Evolutionary conservation across 1,284 basidiomycete genomes (phyloP), one percentile per base, ranked within the genome.

Genomic region (Neotropicomus parvogracilis): DNA sequence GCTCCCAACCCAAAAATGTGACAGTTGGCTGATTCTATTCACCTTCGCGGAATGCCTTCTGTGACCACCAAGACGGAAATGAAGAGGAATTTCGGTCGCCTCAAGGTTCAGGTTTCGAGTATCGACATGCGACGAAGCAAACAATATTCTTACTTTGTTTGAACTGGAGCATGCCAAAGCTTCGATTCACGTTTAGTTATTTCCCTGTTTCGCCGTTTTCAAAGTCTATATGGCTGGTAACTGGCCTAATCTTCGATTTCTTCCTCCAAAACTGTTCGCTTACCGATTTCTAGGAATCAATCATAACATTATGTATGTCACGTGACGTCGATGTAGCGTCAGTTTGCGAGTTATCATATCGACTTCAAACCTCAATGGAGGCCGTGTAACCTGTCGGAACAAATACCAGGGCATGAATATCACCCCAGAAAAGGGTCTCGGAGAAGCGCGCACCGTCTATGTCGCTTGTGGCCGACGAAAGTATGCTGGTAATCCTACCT

Each of bases 51-150:
- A 34, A 16, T 19, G 20, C 42, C 56, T 34, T 29, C 35, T 45
- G 40, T 14, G 34, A 17, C 20, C 32, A 48, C 7, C 16, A 40
- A 35, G 40, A 36, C 45, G 44, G 48, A 58, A 52, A 60, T 53
- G 33, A 55, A 49, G 45, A 40, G 14, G 41, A 38, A 20, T 13
- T 29, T 44, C 9, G 36, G 34, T 58, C 28, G 31, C 50, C 40
- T 40, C 20, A 21, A 29, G 40, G 8, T 29, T 41, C 32, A 29
- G 24, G 10, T 13, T 36, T 33, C 21, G 13, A 13, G 28, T 36
- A 32, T 20, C 20, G 21, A 28, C 13, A 29, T 20, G 38, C n/a
- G 41, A 58, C 32, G 32, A 27, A 44, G 29, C 14, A 32, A 36
- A 19, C 6, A 28, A 46, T 12, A n/a, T 21, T 42, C 3, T 13